Evolutionary conservation across 805 yeast species (phyloP).

Genomic region (Komagataella kurtzmanii): DNA sequence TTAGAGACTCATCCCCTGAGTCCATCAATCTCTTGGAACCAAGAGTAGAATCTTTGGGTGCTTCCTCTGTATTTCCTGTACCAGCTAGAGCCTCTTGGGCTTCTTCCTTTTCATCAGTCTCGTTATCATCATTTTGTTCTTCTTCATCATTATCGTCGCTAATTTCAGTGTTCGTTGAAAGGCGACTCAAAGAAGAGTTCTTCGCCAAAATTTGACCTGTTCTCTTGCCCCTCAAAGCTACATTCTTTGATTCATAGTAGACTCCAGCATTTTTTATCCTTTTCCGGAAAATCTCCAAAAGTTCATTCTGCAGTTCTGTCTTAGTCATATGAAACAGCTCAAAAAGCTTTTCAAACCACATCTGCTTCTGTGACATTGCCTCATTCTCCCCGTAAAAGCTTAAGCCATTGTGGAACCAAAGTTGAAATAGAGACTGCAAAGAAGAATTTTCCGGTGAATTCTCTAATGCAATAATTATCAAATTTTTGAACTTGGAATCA

Average conservation of each 20-base stretch:
- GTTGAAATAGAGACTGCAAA: conserved; percentile 9
- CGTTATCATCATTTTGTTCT: conserved; percentile 7
- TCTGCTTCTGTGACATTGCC: conserved; percentile 7
- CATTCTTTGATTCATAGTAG: conserved; percentile 10
- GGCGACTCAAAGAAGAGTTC: background rate
- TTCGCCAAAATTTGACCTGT: background rate
- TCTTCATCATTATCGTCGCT: conserved; percentile 3
- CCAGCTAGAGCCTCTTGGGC: conserved; percentile 1
- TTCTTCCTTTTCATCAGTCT: conserved; percentile 3
- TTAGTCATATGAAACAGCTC: conserved; percentile 13
- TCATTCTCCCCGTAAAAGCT: background rate
- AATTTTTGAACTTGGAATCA: background rate
- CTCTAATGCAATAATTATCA: conserved; percentile 15
- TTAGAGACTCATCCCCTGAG: conserved; percentile 1
- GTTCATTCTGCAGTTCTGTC: conserved; percentile 9
- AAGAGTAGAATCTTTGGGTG: conserved; percentile 1
- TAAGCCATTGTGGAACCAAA: conserved; percentile 10
- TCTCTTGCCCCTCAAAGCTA: background rate
- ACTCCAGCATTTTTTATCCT: conserved; percentile 17
- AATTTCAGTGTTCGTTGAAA: background rate
- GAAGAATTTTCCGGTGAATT: conserved; percentile 9
- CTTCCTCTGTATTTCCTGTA: conserved; percentile 6
- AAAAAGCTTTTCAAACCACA: conserved; percentile 17
- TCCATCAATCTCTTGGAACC: conserved; percentile 1
- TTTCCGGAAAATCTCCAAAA: conserved; percentile 12